phyloP scores from a whole-genome alignment of 441 rosid species.

The Arabidopsis lyrata region DNA sequence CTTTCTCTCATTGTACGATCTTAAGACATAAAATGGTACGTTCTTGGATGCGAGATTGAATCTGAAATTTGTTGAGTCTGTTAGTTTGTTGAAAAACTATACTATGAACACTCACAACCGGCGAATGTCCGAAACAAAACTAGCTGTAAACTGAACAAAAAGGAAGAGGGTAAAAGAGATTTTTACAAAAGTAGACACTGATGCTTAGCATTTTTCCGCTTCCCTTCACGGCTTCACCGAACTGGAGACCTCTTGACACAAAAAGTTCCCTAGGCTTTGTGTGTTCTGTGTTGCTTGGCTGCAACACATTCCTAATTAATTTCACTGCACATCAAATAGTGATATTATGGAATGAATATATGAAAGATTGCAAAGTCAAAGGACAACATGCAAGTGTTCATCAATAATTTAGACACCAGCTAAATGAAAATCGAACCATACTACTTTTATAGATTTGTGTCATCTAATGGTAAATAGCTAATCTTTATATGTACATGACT shows the following conservation, averaged over 20 bases:
- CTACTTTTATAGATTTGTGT: neutral
- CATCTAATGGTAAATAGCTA: neutral
- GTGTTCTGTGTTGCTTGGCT: neutral
- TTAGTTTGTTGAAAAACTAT: neutral
- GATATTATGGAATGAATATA: neutral
- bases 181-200: neutral
- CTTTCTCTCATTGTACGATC: slow-evolving; percentile 29
- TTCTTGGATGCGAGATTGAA: neutral
- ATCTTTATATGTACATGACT: neutral
- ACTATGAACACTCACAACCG: neutral
- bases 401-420: neutral
- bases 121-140: neutral
- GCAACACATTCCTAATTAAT: neutral
- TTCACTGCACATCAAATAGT: neutral
- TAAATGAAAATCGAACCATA: neutral
- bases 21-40: slow-evolving; percentile 26
- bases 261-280: neutral
- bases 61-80: neutral
- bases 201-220: neutral
- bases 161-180: neutral
- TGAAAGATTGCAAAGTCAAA: neutral
- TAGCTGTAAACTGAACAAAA: neutral
- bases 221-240: neutral
- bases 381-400: neutral
- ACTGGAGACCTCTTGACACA: no score